Conservation (phyloP, 371 early-diverging fungal genomes). For the Actinomortierella wolfii region DNA sequence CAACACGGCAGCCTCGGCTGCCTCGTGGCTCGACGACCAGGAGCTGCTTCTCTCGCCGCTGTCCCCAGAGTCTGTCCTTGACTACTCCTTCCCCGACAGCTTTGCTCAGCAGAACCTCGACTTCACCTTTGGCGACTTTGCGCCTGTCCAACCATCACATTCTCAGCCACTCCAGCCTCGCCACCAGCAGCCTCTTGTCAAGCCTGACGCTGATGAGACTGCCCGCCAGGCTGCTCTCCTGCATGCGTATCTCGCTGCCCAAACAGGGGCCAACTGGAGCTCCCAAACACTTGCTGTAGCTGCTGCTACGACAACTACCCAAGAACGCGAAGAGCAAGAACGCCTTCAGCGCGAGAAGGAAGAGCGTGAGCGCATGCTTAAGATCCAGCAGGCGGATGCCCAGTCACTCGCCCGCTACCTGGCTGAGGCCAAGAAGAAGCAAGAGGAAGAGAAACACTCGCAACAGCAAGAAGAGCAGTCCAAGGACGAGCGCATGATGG, state of each 20-base stretch:
- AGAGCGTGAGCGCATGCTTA: neutral
- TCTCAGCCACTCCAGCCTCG: conserved; percentile 4
- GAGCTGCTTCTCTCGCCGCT: conserved; percentile 25
- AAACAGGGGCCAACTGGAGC: conserved; percentile 6
- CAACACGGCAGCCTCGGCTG: conserved; percentile 3
- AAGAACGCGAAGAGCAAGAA: conserved; percentile 8
- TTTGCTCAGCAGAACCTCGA: conserved; percentile 33
- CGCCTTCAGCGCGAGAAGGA: conserved; percentile 9
- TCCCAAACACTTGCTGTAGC: conserved; percentile 10
- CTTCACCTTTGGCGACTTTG: conserved; percentile 33
- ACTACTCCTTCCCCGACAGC: conserved; percentile 40
- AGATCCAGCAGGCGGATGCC: conserved; percentile 28
- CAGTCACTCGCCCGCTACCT: conserved; percentile 39
- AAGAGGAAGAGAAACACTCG: neutral
- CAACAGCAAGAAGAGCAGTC: conserved; percentile 2
- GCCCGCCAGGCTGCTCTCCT: conserved; percentile 43
- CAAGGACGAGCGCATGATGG: conserved; percentile 23
- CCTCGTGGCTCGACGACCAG: conserved; percentile 29
- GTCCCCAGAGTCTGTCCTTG: conserved; percentile 29
- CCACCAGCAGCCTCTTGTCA: neutral
- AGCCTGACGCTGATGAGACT: conserved; percentile 22
- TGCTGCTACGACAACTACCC: conserved; percentile 6
- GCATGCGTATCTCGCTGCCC: conserved; percentile 35
- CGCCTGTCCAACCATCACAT: conserved; percentile 3
- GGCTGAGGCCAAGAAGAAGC: conserved; percentile 15